Conservation (phyloP, 208 protist species). For the Phytomonas francai region DNA sequence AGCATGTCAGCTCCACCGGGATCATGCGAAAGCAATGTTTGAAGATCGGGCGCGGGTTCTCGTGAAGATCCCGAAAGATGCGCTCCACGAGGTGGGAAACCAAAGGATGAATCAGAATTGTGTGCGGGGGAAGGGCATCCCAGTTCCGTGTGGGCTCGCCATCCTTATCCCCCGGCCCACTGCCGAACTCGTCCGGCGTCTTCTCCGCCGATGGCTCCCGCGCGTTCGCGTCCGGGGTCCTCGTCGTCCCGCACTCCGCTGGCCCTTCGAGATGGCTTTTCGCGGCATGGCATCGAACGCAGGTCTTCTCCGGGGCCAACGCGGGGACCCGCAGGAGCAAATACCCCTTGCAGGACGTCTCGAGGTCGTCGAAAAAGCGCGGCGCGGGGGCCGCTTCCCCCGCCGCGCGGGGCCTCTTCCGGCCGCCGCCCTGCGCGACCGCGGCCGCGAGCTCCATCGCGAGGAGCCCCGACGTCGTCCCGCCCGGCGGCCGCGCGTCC, state of each 20-base stretch:
- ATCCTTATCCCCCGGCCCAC: constrained; percentile 6
- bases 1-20: constrained; percentile 78
- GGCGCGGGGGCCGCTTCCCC: not conserved
- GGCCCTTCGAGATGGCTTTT: not conserved
- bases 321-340: constrained; percentile 49
- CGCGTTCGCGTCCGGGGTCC: not conserved
- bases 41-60: constrained; percentile 51
- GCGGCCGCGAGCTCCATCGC: constrained; percentile 22
- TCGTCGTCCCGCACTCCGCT: not conserved
- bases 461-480: constrained; percentile 16
- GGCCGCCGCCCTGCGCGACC: constrained; percentile 10
- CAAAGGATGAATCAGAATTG: constrained; percentile 67
- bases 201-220: not conserved
- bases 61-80: constrained; percentile 54
- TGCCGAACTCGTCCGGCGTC: not conserved
- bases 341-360: constrained; percentile 63
- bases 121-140: constrained; percentile 25
- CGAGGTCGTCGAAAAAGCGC: constrained; percentile 39
- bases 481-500: not conserved
- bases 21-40: constrained; percentile 72
- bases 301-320: constrained; percentile 19
- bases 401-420: constrained; percentile 5
- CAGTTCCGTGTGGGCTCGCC: constrained; percentile 8
- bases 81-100: constrained; percentile 65
- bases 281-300: constrained; percentile 21